Conservation (phyloP, 192 early-diverging fungal species). For the Backusella sp. region DNA sequence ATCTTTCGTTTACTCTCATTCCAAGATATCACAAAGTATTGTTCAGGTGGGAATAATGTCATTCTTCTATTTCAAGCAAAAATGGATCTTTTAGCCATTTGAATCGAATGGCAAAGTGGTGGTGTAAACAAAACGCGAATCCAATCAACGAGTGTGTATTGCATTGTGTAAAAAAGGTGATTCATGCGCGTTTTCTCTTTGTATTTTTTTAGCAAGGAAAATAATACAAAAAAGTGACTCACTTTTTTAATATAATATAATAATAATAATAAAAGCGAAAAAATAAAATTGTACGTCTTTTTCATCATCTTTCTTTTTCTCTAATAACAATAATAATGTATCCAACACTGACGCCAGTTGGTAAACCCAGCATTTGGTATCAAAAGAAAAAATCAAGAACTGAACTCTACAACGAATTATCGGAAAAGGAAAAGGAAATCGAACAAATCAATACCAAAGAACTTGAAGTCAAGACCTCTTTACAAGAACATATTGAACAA, state of each 20-base stretch:
- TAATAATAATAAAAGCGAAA: not conserved
- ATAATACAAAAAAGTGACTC: not conserved
- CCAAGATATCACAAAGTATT: no score
- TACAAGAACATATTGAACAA: not conserved
- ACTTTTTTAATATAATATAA: not conserved
- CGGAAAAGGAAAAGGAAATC: not conserved
- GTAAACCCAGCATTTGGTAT: not conserved
- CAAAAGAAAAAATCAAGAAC: not conserved
- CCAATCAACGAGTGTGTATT: no score
- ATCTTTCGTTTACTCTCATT: no score
- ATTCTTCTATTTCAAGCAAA: no score
- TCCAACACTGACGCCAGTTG: constrained; percentile 3
- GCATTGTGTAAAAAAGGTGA: no score
- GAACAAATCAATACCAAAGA: not conserved
- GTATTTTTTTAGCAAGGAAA: not conserved
- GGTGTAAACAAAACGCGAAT: no score
- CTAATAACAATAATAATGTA: not conserved
- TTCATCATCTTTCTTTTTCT: not conserved
- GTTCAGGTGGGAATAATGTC: no score
- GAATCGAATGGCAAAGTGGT: no score
- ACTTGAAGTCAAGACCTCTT: not conserved
- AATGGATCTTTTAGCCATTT: no score
- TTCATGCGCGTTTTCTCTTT: not conserved
- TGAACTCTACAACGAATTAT: not conserved
- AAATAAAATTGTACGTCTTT: constrained; percentile 1